Evolutionary conservation across 306 rosid species (phyloP), one percentile per base, ranked within the genome.

Genomic region (Gastrolobium bilobum): DNA sequence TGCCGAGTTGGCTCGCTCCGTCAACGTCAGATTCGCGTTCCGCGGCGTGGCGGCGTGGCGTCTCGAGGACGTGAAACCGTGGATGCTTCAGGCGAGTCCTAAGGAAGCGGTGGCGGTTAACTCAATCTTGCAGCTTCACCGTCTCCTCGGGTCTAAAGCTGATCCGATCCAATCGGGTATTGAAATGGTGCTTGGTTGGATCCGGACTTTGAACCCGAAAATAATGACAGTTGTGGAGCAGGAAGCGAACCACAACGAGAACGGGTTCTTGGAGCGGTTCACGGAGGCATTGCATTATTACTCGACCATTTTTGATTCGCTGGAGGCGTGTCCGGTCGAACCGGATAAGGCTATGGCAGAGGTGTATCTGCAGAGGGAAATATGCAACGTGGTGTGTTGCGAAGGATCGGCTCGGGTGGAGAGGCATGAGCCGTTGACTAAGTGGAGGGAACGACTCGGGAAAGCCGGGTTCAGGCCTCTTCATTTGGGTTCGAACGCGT

Each of bases 11-110:
- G 98, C 98, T 5, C 86, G 94, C 0, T 90, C 97, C 0, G 97
- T 94, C 6, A 92, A 92, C 76, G 97, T 94, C 39, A 87, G 91
- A 4, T 92, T 94, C 78, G 86, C 97, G 0, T 94, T 94, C 15
- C 97, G 97, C 0, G 98, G 98, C 0, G 98, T 94, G 3, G 97
- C 98, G 20, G 97, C 98, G 31, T 43, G 81, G 13, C 53, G 97
- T 71, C 88, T 94, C 0, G 98, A 94, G 67, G 98, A 94, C 44
- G 97, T 94, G 62, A 87, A 89, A 81, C 98, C 97, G 29, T 90
- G 98, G 97, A 92, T 94, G 97, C 93, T 94, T 1, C 89, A 92
- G 79, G 93, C 89, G 31, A 76, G 78, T 30, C 84, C 96, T 0
- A 86, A 89, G 47, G 98, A 94, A 30, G 96, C 94, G 0, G 90